phyloP scores from a whole-genome alignment of 2,329 filamentous ascomycete species.

The Aspergillus hortae region DNA sequence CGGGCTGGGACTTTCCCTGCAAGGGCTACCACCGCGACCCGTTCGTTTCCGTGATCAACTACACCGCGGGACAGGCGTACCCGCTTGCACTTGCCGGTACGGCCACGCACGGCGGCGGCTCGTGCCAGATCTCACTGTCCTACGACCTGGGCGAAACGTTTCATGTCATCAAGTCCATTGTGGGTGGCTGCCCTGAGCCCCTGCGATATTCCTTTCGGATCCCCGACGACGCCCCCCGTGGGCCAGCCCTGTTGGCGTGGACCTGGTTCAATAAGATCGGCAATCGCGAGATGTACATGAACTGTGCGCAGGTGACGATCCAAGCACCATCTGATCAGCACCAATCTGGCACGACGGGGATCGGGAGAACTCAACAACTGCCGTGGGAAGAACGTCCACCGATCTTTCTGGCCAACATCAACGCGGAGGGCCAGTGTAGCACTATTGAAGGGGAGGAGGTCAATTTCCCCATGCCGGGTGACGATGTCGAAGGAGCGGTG shows the following conservation, averaged over 20 bases:
- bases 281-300: constrained; percentile 83
- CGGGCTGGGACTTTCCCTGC: background rate
- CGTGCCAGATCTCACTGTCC: constrained; percentile 70
- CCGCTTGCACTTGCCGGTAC: constrained; percentile 61
- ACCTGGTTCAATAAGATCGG: constrained; percentile 71
- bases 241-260: constrained; percentile 67
- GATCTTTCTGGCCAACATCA: constrained; percentile 3
- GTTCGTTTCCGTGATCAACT: constrained; percentile 52
- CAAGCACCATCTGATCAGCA: constrained; percentile 15
- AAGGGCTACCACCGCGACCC: background rate
- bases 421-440: constrained; percentile 1
- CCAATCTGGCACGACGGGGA: background rate
- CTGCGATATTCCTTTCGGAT: constrained; percentile 62
- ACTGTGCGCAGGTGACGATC: constrained; percentile 69
- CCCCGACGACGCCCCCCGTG: constrained; percentile 57
- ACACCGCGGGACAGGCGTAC: constrained; percentile 59
- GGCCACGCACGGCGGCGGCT: constrained; percentile 64
- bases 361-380: background rate
- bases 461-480: background rate
- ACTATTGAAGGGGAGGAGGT: constrained; percentile 1
- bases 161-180: constrained; percentile 62
- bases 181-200: constrained; percentile 51
- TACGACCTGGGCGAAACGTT: constrained; percentile 68
- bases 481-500: background rate
- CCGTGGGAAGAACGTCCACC: background rate